These are phyloP conservation scores for Phytopythium litorale DNA, from an alignment of 352 stramenopile genomes.

Conservation along the genomic window DNA sequence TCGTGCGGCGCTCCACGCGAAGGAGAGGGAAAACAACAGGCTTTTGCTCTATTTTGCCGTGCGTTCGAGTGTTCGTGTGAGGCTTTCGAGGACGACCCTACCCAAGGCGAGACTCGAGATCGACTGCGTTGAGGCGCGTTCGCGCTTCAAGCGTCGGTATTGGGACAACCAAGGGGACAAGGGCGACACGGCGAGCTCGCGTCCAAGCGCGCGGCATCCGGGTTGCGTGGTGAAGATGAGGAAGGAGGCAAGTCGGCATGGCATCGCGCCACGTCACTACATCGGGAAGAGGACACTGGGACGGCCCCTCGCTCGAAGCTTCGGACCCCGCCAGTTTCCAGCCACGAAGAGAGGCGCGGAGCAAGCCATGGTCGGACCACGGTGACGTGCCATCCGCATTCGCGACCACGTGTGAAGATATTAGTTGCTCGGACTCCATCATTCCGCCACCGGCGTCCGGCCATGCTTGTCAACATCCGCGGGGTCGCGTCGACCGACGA, in stretches of 20 bases:
- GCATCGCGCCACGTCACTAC: conserved; percentile 4
- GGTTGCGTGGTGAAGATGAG: conserved; percentile 6
- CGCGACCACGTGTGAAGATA: conserved; percentile 6
- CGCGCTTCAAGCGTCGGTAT: not conserved
- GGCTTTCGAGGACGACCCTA: not conserved
- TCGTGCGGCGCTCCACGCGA: not conserved
- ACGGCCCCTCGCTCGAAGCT: conserved; percentile 4
- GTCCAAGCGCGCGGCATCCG: not conserved
- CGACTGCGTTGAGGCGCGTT: not conserved
- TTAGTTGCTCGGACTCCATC: conserved; percentile 8
- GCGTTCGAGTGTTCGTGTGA: conserved; percentile 1
- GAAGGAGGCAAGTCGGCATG: conserved; percentile 4
- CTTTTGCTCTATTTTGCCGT: conserved; percentile 9
- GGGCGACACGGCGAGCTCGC: not conserved
- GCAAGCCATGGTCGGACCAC: conserved; percentile 3
- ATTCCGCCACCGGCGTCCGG: conserved; percentile 5
- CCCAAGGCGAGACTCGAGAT: not conserved
- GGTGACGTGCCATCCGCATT: conserved; percentile 4
- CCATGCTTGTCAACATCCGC: not conserved
- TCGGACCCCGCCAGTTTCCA: conserved; percentile 1
- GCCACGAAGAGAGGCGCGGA: conserved; percentile 6
- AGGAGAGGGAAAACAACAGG: conserved; percentile 5
- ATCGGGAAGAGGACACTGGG: conserved; percentile 1
- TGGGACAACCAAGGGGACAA: not conserved
- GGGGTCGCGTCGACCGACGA: conserved; percentile 1